These are phyloP conservation scores for Lavandula angustifolia DNA, from an alignment of 257 asterid species.

Conservation along the genomic window DNA sequence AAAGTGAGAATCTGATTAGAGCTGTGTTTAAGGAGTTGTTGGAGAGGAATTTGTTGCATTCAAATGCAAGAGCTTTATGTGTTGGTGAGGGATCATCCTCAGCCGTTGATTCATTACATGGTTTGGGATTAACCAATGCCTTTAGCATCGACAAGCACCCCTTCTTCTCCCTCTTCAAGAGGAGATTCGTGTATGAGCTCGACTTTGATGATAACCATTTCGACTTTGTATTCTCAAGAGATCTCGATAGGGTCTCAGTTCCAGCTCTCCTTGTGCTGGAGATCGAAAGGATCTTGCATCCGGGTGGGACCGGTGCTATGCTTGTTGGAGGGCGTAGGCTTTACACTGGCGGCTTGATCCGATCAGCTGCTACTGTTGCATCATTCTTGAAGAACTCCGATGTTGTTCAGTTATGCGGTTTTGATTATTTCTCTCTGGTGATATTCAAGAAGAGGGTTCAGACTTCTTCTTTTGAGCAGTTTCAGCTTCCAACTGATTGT, in stretches of 20 bases:
- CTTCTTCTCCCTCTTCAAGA: constrained; percentile 67
- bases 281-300: constrained; percentile 78
- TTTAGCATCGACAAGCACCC: constrained; percentile 65
- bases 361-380: constrained; percentile 36
- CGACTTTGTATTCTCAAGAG: constrained; percentile 73
- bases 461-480: constrained; percentile 43
- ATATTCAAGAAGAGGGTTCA: constrained; percentile 62
- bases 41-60: constrained; percentile 55
- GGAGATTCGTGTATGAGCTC: constrained; percentile 79
- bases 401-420: constrained; percentile 55
- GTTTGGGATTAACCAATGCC: constrained; percentile 55
- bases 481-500: constrained; percentile 61
- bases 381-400: constrained; percentile 74
- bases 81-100: constrained; percentile 69
- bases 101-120: constrained; percentile 52
- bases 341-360: constrained; percentile 50
- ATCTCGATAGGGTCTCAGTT: constrained; percentile 70
- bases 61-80: constrained; percentile 60
- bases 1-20: constrained; percentile 46
- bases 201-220: constrained; percentile 55
- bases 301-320: constrained; percentile 81
- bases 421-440: constrained; percentile 53
- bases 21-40: constrained; percentile 61
- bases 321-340: constrained; percentile 53
- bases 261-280: constrained; percentile 79